Conservation (phyloP, 352 stramenopile genomes). For the Globisporangium cylindrosporum region DNA sequence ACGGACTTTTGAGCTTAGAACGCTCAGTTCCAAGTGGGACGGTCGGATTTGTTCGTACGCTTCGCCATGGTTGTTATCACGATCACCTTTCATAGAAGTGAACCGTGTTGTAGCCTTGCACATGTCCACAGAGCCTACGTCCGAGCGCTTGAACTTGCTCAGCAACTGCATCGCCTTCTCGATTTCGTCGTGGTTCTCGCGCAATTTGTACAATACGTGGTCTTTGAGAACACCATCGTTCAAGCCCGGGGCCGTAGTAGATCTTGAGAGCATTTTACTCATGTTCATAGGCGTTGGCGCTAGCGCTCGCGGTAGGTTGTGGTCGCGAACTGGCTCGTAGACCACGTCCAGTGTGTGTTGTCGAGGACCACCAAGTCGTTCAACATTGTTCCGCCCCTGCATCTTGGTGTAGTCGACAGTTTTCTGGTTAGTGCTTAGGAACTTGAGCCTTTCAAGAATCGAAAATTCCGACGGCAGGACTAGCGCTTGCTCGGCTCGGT, state of each 20-base stretch:
- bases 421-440: neutral
- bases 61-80: too few relatives aligned
- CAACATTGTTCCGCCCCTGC: neutral
- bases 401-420: constrained; percentile 6
- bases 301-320: neutral
- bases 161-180: constrained; percentile 13
- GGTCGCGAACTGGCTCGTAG: constrained; percentile 1
- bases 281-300: neutral
- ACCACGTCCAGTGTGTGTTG: neutral
- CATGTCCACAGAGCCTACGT: constrained; percentile 8
- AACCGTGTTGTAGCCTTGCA: constrained; percentile 2
- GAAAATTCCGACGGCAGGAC: constrained; percentile 8
- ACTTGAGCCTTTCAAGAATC: constrained; percentile 9
- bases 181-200: constrained; percentile 13
- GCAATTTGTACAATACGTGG: constrained; percentile 10
- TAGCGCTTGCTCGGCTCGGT: neutral
- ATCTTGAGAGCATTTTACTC: constrained; percentile 2
- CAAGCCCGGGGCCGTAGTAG: neutral
- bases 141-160: constrained; percentile 15
- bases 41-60: neutral
- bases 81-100: neutral
- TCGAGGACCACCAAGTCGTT: neutral
- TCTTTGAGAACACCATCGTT: neutral
- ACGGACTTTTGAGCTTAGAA: constrained; percentile 2
- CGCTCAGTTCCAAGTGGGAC: neutral